These are phyloP conservation scores for Coniochaeta prunicola DNA, from an alignment of 2,329 filamentous ascomycete species.

Conservation along the genomic window DNA sequence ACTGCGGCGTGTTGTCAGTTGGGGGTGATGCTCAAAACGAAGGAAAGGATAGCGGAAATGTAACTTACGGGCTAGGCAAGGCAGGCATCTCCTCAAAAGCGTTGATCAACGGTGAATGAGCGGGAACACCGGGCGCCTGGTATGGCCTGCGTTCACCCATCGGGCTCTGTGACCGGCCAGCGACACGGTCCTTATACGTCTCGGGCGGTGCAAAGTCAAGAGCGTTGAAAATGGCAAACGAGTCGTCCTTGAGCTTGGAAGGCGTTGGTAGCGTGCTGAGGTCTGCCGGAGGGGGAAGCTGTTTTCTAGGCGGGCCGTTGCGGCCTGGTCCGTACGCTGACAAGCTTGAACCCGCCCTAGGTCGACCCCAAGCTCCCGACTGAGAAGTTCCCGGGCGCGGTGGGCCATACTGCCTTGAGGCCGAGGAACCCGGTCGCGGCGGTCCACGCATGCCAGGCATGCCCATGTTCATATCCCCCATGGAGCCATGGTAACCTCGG, in stretches of 20 bases:
- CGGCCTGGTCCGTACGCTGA: constrained; percentile 27
- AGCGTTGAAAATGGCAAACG: constrained; percentile 59
- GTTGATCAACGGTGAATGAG: constrained; percentile 71
- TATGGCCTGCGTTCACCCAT: constrained; percentile 63
- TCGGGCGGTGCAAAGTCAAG: constrained; percentile 83
- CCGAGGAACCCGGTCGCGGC: constrained; percentile 22
- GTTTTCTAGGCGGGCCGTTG: constrained; percentile 31
- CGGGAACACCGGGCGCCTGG: constrained; percentile 57
- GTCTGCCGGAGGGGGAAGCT: constrained; percentile 62
- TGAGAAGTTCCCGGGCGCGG: constrained; percentile 57
- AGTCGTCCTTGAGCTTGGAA: constrained; percentile 74
- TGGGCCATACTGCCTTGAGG: constrained; percentile 31
- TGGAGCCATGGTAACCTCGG: constrained; percentile 34
- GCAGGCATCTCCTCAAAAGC: constrained; percentile 79
- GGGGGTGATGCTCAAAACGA: not conserved
- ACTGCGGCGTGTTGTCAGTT: constrained; percentile 31
- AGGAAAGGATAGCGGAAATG: not conserved
- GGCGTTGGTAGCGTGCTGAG: constrained; percentile 78
- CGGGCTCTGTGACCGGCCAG: constrained; percentile 61
- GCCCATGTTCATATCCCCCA: constrained; percentile 39
- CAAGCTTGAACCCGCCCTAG: constrained; percentile 43
- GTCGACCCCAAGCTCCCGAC: constrained; percentile 29
- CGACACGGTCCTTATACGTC: constrained; percentile 56
- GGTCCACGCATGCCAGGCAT: constrained; percentile 29
- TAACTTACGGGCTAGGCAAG: constrained; percentile 87